Evolutionary conservation across 257 asterid genomes (phyloP).

Genomic region (Ajuga chamaepitys): DNA sequence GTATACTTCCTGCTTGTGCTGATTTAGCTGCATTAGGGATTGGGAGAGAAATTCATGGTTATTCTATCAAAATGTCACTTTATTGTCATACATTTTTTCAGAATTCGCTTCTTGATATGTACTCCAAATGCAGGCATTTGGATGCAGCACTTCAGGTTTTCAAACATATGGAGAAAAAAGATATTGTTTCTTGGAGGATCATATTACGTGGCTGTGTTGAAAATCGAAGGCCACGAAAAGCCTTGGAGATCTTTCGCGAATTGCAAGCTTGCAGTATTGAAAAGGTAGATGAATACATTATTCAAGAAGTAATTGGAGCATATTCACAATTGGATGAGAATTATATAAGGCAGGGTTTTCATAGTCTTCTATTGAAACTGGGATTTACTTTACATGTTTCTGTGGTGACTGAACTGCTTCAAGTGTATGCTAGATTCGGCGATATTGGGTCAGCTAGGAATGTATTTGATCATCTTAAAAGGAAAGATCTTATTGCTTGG

Average conservation of each 20-base stretch:
- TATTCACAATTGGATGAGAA: conserved; percentile 33
- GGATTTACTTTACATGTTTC: conserved; percentile 38
- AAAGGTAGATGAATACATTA: conserved; percentile 38
- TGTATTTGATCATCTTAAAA: conserved; percentile 38
- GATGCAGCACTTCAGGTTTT: conserved; percentile 42
- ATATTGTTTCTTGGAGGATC: conserved; percentile 77
- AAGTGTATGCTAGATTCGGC: conserved; percentile 48
- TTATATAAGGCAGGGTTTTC: conserved; percentile 37
- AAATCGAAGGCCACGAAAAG: conserved; percentile 31
- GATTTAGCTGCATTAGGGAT: conserved; percentile 33
- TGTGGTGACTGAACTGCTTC: conserved; percentile 59
- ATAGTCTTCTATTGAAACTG: conserved; percentile 41
- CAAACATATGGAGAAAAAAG: conserved; percentile 39
- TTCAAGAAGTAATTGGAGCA: conserved; percentile 43
- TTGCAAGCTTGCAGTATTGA: conserved; percentile 36
- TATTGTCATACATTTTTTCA: conserved; percentile 25
- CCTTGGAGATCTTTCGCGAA: conserved; percentile 37
- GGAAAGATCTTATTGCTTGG: conserved; percentile 76
- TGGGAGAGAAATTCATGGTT: conserved; percentile 73
- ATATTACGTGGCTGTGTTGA: conserved; percentile 43
- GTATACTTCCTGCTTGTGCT: conserved; percentile 63
- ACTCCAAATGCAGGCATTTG: conserved; percentile 52
- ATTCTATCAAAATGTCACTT: conserved; percentile 36
- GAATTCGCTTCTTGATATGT: conserved; percentile 60
- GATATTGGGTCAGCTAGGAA: conserved; percentile 41